Evolutionary conservation across 2,329 filamentous ascomycete species (phyloP), one percentile per base, ranked within the genome.

Genomic region (Verticillium isaacii): DNA sequence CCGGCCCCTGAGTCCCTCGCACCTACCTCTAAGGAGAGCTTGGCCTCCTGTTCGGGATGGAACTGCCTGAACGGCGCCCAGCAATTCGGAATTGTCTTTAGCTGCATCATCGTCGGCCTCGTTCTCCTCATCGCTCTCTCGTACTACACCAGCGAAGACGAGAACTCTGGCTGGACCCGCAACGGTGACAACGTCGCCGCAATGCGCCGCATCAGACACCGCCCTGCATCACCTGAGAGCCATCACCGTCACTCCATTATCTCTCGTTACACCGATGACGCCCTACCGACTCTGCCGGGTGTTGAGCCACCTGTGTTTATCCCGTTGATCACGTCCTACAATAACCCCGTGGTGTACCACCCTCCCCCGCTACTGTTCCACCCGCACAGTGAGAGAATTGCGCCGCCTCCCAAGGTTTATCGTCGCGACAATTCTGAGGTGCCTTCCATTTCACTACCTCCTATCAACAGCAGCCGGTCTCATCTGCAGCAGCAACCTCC

Each of bases 11-110:
- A 14, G 11, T 29, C 45, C 32, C 17, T 23, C n/a, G 32, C 45
- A 2, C 58, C 32, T 15, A 29, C 25, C 32, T 32, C n/a, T 2
- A 37, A 32, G 19, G 45, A 19, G 14, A 39, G 29, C 29, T 32
- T 9, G 25, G 41, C 60, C 8, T 25, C 62, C 11, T 78, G 73
- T 63, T 62, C 61, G 54, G 58, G 75, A 12, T 81, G 77, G 76
- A 62, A 68, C 52, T 81, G 78, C 62, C 68, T 80, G n/a, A 76
- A 67, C 32, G 56, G 65, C 11, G 65, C 72, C 0, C 70, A 78
- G 54, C 70, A 77, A 37, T 74, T 73, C 25, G 78, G 78, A 2
- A 71, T 80, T 34, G 73, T 80, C 17, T 72, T 77, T 62, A 75
- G 73, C 62, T 66, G 72, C 15, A 61, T 74, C 8, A 61, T 76